Evolutionary conservation across 495 filamentous ascomycete genomes (phyloP), one percentile per base, ranked within the genome.

Genomic region (Talaromyces liani): DNA sequence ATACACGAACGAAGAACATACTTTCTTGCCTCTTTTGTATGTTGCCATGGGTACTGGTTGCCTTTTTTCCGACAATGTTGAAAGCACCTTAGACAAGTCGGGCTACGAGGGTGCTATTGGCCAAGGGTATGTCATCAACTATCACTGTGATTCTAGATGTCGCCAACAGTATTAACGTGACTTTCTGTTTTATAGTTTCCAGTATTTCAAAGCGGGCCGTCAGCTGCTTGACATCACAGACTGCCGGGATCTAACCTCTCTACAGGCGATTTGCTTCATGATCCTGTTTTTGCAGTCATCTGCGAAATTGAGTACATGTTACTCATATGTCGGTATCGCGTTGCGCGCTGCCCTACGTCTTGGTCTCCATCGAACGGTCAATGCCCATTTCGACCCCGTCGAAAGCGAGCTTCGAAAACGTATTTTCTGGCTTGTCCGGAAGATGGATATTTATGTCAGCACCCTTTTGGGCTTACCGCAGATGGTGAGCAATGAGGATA

Each of bases 391-490:
- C 66, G 87, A 88, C 47, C 91, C 91, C 2, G 87, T 98, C 64
- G 92, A 98, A 70, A 82, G 87, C 59, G 91, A 98, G 73, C 80
- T 87, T 45, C 84, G 93, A 61, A 88, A 93, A 68, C 84, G 93
- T 22, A 83, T 93, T 53, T 98, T 97, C 69, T 97, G 94, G 84
- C 84, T 91, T 27, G 84, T 96, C 58, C 88, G 92, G 36, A 95
- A 94, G 68, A 90, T 97, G 88, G 93, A 97, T 66, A 92, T 87
- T 25, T 97, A 97, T 71, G 90, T 97, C 20, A 92, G 91, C 60
- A 92, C 92, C 6, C 77, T 97, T 56, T 78, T 98, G 18, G 93
- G 93, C 12, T 84, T 97, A 27, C 93, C 93, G 1, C 80, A 90
- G 62, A 89, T 93, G 72, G 80, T 97, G 45, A 89, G 85, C 66